These are phyloP conservation scores for Diversispora epigaea DNA, from an alignment of 192 early-diverging fungal species.

Conservation along the genomic window DNA sequence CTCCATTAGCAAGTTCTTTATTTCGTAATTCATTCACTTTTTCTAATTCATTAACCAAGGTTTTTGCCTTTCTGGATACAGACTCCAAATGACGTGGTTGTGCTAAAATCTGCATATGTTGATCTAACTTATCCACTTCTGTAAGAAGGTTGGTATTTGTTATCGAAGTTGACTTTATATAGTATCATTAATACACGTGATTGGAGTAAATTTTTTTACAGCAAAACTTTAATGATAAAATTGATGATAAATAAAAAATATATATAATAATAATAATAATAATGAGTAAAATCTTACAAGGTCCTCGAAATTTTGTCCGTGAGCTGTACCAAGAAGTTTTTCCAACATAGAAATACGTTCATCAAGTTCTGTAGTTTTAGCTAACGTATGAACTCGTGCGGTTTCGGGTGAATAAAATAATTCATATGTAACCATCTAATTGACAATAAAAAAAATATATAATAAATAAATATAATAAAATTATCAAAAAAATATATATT, in stretches of 20 bases:
- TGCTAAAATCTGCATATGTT: slow-evolving; percentile 63
- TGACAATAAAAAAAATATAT: background rate
- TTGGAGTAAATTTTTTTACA: no score
- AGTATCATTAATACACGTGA: no score
- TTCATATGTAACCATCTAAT: slow-evolving; percentile 68
- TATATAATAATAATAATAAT: background rate
- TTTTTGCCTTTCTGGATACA: slow-evolving; percentile 60
- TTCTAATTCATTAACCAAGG: slow-evolving; percentile 64
- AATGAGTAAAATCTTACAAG: slow-evolving; percentile 37
- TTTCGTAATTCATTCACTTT: slow-evolving; percentile 65
- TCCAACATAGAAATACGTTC: slow-evolving; percentile 68
- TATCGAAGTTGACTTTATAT: slow-evolving; percentile 38
- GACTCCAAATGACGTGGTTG: slow-evolving; percentile 74
- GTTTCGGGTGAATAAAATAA: slow-evolving; percentile 69
- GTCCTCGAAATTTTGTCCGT: slow-evolving; percentile 56
- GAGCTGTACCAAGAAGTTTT: slow-evolving; percentile 64
- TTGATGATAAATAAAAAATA: background rate
- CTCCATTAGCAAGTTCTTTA: slow-evolving; percentile 43
- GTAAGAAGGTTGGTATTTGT: slow-evolving; percentile 47
- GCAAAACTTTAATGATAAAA: no score
- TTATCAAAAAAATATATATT: background rate
- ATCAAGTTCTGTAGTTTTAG: slow-evolving; percentile 64
- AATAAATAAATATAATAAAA: background rate
- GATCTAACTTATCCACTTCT: slow-evolving; percentile 67
- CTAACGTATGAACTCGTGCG: slow-evolving; percentile 50